A percentile compares a stretch with the other conserved stretches of the same genome.
Conservation (phyloP, 371 early-diverging fungal genomes). For the Nematocida ausubeli region DNA sequence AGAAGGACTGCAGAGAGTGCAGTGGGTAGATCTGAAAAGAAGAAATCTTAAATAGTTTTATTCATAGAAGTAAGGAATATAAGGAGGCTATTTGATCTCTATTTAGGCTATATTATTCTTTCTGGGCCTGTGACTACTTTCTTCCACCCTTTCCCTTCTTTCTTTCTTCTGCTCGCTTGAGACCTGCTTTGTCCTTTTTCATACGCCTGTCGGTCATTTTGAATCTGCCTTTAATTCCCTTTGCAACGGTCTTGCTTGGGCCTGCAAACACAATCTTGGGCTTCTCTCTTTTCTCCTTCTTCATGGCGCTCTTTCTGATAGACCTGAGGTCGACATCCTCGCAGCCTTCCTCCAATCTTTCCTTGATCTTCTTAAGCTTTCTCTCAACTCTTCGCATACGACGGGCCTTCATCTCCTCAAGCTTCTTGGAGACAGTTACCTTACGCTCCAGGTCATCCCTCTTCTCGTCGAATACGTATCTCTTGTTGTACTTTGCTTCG, state of each 20-base stretch:
- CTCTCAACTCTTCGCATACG: conserved; percentile 60
- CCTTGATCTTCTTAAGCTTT: conserved; percentile 59
- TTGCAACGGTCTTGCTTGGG: conserved; percentile 53
- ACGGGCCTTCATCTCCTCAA: conserved; percentile 58
- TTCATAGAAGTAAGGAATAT: too few relatives aligned
- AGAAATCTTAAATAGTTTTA: too few relatives aligned
- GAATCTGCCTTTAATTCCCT: conserved; percentile 61
- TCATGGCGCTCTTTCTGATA: conserved; percentile 57
- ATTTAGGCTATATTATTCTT: too few relatives aligned
- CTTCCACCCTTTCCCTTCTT: conserved; percentile 13
- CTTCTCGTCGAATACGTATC: conserved; percentile 57
- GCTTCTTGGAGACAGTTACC: conserved; percentile 59
- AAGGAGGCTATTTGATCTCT: too few relatives aligned
- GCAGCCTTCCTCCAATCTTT: conserved; percentile 57
- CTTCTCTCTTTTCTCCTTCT: conserved; percentile 58
- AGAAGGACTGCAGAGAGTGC: too few relatives aligned
- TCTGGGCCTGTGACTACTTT: conserved; percentile 2
- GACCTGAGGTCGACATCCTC: conserved; percentile 63
- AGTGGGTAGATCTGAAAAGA: too few relatives aligned
- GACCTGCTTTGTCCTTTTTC: conserved; percentile 66
- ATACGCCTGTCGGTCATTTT: conserved; percentile 64
- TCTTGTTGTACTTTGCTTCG: conserved; percentile 55
- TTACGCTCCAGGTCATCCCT: conserved; percentile 37
- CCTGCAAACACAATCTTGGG: conserved; percentile 64
- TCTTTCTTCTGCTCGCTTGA: conserved; percentile 45